Percentiles rank a stretch among this genome's conserved stretches.
Evolutionary conservation across 208 protist genomes (phyloP).

Genomic region (Jaenimonas drosophilae): DNA sequence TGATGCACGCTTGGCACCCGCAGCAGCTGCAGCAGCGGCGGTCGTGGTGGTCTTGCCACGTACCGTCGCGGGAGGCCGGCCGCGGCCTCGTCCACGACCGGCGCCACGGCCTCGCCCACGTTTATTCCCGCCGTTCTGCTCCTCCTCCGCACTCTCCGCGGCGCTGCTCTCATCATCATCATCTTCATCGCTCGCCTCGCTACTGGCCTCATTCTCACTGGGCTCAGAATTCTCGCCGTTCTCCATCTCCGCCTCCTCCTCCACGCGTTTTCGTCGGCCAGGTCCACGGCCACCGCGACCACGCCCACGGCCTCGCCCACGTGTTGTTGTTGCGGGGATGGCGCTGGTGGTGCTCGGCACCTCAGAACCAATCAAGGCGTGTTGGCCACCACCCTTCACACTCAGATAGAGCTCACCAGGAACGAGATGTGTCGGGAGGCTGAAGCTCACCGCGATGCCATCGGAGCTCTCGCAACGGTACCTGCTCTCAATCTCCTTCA

Average conservation of each 20-base stretch:
- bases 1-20: neutral
- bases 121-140: neutral
- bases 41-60: neutral
- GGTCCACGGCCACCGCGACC: conserved; percentile 3
- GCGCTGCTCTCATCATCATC: neutral
- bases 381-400: neutral
- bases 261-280: neutral
- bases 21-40: neutral
- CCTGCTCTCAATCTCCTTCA: conserved; percentile 2
- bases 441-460: neutral
- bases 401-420: conserved; percentile 5
- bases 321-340: neutral
- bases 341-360: neutral
- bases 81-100: conserved; percentile 8
- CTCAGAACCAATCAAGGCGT: neutral
- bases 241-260: neutral
- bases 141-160: neutral
- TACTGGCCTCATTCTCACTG: conserved; percentile 6
- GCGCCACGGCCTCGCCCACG: conserved; percentile 11
- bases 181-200: conserved; percentile 1
- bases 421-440: neutral
- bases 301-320: conserved; percentile 4
- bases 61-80: neutral
- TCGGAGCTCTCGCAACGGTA: conserved; percentile 1
- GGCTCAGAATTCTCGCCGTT: neutral